These are phyloP conservation scores for Coprinopsis strossmayeri DNA, from an alignment of 768 basidiomycete genomes.

Conservation along the genomic window DNA sequence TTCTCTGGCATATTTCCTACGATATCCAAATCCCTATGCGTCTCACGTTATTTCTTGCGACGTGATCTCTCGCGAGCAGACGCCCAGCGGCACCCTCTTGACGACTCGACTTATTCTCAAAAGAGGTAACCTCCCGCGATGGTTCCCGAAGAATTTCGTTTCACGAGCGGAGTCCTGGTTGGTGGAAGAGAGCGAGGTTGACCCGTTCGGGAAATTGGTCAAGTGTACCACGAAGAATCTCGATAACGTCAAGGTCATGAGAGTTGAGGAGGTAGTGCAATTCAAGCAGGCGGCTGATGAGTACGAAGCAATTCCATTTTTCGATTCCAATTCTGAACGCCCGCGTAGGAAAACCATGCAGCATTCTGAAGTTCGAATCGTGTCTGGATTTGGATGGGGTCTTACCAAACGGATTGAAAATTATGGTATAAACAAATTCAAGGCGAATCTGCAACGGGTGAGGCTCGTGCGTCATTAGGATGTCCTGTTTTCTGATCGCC, in stretches of 20 bases:
- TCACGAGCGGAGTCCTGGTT: constrained; percentile 90
- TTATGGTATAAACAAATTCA: constrained; percentile 79
- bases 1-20: constrained; percentile 87
- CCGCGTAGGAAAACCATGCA: constrained; percentile 66
- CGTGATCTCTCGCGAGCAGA: constrained; percentile 79
- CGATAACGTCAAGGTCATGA: constrained; percentile 92
- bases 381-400: constrained; percentile 90
- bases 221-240: constrained; percentile 82
- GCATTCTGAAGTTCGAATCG: constrained; percentile 77
- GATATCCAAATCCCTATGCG: constrained; percentile 94
- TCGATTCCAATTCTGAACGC: background rate
- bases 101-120: constrained; percentile 93
- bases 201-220: constrained; percentile 72
- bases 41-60: constrained; percentile 93
- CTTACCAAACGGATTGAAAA: constrained; percentile 83
- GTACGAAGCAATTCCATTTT: constrained; percentile 27
- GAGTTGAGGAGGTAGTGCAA: constrained; percentile 77
- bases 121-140: constrained; percentile 82
- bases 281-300: constrained; percentile 65
- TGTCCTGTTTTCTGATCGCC: constrained; percentile 8
- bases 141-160: constrained; percentile 82
- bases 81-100: constrained; percentile 65
- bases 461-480: background rate
- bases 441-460: constrained; percentile 81
- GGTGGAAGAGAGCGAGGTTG: constrained; percentile 91